Evolutionary conservation across 192 early-diverging fungal species (phyloP), one percentile per base, ranked within the genome.

Genomic region (Gorgonomyces haynaldii): DNA sequence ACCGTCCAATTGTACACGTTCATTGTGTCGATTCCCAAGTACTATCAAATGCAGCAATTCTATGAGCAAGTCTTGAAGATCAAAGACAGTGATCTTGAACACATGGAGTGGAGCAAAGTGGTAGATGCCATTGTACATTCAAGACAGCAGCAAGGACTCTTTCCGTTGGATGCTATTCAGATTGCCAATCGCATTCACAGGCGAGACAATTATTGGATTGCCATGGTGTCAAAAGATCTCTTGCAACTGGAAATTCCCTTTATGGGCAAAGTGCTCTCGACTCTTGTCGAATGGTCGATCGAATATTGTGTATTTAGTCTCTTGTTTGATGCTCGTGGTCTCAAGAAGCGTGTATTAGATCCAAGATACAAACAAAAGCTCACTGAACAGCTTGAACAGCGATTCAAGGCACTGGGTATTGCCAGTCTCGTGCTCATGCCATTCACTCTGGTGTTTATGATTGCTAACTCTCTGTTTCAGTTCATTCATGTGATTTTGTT

Each of bases 171-270:
- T 37, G 72, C 76, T 2, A 67, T 73, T 48, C 75, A 67, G 35
- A 86, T 99, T 39, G 79, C 89, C 29, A 92, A 88, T 63, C 83
- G 93, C 13, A 97, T 99, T 52, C 82, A 96, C 85, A 81, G 96
- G 13, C 83, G 84, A 34, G 96, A 99, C 30, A 99, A 99, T 69
- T 99, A 95, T 61, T 66, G 91, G 69, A 83, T 96, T 46, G 91
- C 89, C 16, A 57, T 97, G 42, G 90, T 96, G 62, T 90, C 92
- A 69, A 90, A 88, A 56, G 89, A 94, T 22, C 41, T 93, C 23
- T 64, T 97, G 9, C 74, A 95, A 55, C 65, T 94, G 10, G 66
- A 73, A 2, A 64, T 91, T 2, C 88, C 89, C 12, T 56, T 66
- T 21, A 26, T 74, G 16, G 64, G 61, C 8, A 56, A 61, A 10